Evolutionary conservation across 169 alveolate species (phyloP).

Genomic region (Plasmodium malariae): DNA sequence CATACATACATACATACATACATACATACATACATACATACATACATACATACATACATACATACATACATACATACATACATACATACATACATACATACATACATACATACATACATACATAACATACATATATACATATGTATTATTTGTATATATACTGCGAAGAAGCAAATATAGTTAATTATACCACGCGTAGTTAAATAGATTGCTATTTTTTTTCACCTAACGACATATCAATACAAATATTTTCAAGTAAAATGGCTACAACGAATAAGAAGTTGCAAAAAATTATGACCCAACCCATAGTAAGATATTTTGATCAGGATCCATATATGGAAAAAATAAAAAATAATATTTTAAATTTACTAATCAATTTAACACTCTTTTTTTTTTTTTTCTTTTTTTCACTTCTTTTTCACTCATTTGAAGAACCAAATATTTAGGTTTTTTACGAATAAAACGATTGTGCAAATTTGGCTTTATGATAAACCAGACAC

Average conservation of each 20-base stretch:
- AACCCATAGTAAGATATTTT: slow-evolving; percentile 87
- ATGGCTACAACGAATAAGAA: slow-evolving; percentile 86
- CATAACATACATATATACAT: background rate
- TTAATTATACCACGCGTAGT: background rate
- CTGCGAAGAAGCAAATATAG: background rate
- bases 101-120: background rate
- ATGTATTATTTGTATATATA: too few species aligned
- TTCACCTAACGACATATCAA: background rate
- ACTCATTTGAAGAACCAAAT: slow-evolving; percentile 89
- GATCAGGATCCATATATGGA: background rate
- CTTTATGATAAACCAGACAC: slow-evolving; percentile 93
- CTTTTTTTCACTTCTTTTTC: slow-evolving; percentile 15
- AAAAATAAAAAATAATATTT: background rate
- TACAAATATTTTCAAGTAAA: slow-evolving; percentile 24
- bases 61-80: too few species aligned
- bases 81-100: too few species aligned
- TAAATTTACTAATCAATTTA: background rate
- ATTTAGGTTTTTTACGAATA: slow-evolving; percentile 93
- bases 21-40: too few species aligned
- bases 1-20: background rate
- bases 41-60: too few species aligned
- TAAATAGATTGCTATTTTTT: background rate
- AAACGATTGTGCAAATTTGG: slow-evolving; percentile 96
- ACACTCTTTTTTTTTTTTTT: background rate
- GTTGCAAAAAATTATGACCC: slow-evolving; percentile 93